phyloP scores from a whole-genome alignment of 169 alveolate genomes.

The Theileria parva region DNA sequence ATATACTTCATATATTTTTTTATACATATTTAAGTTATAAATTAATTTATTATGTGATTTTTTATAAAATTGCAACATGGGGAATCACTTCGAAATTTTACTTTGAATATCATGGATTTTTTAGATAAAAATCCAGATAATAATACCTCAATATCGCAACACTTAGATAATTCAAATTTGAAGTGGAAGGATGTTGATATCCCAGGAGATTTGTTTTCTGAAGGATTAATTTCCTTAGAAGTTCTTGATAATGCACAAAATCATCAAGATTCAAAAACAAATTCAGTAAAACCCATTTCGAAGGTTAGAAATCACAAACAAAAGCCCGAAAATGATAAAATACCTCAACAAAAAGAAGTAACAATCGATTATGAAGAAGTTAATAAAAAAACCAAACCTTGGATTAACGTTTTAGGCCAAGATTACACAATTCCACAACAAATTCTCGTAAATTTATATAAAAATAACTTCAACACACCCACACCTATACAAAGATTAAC shows the following conservation, averaged over 20 bases:
- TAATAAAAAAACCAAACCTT: slow-evolving; percentile 12
- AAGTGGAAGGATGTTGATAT: slow-evolving; percentile 46
- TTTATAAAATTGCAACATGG: slow-evolving; percentile 14
- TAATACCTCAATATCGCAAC: not conserved
- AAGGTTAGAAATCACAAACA: slow-evolving; percentile 3
- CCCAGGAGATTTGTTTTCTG: slow-evolving; percentile 44
- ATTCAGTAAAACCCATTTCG: not conserved
- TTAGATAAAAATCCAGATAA: not conserved
- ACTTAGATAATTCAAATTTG: slow-evolving; percentile 3
- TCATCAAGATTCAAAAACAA: not conserved
- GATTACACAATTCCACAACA: slow-evolving; percentile 31
- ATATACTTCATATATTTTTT: slow-evolving; percentile 7
- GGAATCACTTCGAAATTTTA: not conserved
- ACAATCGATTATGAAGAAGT: slow-evolving; percentile 20
- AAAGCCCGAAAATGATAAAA: slow-evolving; percentile 2
- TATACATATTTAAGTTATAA: too few relatives aligned
- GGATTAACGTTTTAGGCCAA: slow-evolving; percentile 28
- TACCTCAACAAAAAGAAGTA: slow-evolving; percentile 7
- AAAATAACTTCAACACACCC: slow-evolving; percentile 30
- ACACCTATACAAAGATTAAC: slow-evolving; percentile 56
- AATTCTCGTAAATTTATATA: slow-evolving; percentile 31
- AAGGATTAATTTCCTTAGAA: slow-evolving; percentile 58
- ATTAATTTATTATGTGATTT: not conserved
- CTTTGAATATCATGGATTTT: slow-evolving; percentile 5
- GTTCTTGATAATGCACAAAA: slow-evolving; percentile 29